These are phyloP conservation scores for Musa balbisiana DNA, from an alignment of 202 grass and related monocot genomes.

Conservation along the genomic window DNA sequence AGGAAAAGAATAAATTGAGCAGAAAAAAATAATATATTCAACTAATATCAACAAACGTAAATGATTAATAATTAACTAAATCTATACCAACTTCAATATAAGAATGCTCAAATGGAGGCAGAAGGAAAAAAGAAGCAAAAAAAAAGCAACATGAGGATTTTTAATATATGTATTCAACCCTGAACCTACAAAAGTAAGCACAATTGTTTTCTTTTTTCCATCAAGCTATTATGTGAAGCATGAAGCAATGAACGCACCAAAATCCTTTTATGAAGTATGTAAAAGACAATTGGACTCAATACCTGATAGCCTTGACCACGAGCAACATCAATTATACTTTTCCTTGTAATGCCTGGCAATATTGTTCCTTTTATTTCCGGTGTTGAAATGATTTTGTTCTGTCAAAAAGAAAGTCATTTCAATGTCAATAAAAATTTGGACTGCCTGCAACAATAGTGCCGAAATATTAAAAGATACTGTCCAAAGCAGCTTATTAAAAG, in stretches of 20 bases:
- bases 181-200: not conserved
- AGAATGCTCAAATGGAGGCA: not conserved
- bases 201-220: not conserved
- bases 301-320: conserved; percentile 68
- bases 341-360: conserved; percentile 92
- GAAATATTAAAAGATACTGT: no score
- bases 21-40: not conserved
- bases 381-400: conserved; percentile 82
- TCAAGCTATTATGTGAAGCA: not conserved
- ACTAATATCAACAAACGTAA: not conserved
- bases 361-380: conserved; percentile 83
- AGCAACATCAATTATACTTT: conserved; percentile 96
- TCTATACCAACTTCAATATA: not conserved
- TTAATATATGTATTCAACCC: not conserved
- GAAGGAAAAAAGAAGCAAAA: not conserved
- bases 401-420: not conserved
- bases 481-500: no score
- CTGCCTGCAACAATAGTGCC: no score
- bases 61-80: not conserved
- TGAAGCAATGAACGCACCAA: not conserved
- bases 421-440: no score
- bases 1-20: no score
- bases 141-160: not conserved
- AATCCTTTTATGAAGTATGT: not conserved
- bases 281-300: not conserved